A percentile compares a stretch with the other conserved stretches of the same genome.
These are phyloP conservation scores for Raffaelea arxii DNA, from an alignment of 2,329 filamentous ascomycete species.

Conservation along the genomic window DNA sequence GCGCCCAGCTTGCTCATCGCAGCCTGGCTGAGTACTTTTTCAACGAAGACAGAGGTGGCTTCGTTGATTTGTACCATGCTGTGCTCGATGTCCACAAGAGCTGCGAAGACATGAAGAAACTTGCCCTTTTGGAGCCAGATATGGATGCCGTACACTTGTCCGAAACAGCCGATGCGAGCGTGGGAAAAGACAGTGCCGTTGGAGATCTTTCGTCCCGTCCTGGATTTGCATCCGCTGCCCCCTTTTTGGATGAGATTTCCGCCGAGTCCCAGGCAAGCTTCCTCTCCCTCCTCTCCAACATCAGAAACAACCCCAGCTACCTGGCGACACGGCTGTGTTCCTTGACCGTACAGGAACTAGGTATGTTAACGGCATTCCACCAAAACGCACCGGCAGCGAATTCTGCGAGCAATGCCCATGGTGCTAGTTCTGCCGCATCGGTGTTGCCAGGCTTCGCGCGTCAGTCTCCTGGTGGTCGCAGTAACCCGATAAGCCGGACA, in stretches of 20 bases:
- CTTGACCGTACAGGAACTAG: conserved; percentile 66
- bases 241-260: conserved; percentile 66
- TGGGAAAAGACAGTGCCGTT: conserved; percentile 36
- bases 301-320: conserved; percentile 82
- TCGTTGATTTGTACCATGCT: conserved; percentile 65
- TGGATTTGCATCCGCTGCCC: conserved; percentile 30
- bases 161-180: conserved; percentile 36
- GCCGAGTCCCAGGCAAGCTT: conserved; percentile 65
- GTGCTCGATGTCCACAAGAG: conserved; percentile 71
- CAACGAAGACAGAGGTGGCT: conserved; percentile 68
- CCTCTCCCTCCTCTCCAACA: conserved; percentile 67
- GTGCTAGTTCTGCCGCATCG: conserved; percentile 74
- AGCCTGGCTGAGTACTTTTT: conserved; percentile 72
- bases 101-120: conserved; percentile 62
- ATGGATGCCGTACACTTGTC: conserved; percentile 51
- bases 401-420: conserved; percentile 65
- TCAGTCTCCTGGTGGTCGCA: conserved; percentile 4
- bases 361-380: conserved; percentile 67
- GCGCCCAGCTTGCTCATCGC: conserved; percentile 63
- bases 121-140: conserved; percentile 62
- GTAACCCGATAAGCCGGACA: too few species aligned
- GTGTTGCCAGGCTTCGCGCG: conserved; percentile 34
- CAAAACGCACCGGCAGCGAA: too few species aligned
- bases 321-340: conserved; percentile 71
- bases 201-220: conserved; percentile 24